These are phyloP conservation scores for Alloascoidea africana DNA, from an alignment of 805 yeast genomes.

Conservation along the genomic window DNA sequence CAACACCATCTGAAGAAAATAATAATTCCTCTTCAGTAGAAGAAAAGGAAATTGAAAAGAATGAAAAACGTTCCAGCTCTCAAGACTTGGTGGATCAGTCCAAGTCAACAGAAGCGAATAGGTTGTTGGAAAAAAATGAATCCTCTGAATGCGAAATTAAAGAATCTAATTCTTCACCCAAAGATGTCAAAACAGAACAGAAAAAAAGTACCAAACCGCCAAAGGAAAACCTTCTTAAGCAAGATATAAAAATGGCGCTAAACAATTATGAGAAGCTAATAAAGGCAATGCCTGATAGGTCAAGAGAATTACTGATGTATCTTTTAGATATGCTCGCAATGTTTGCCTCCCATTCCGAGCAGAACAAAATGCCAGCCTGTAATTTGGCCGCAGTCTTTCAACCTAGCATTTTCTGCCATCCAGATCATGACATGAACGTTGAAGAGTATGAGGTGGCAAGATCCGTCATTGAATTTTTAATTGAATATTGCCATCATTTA, in stretches of 20 bases:
- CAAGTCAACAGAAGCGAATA: not conserved
- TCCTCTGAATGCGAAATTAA: not conserved
- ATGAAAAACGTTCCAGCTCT: not conserved
- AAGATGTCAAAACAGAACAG: too few species aligned
- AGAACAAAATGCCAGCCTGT: conserved; percentile 82
- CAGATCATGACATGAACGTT: conserved; percentile 83
- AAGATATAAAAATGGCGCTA: conserved; percentile 15
- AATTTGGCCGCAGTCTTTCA: conserved; percentile 94
- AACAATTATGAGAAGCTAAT: conserved; percentile 58
- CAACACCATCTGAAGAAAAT: not conserved
- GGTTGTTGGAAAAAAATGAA: not conserved
- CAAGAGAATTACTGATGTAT: conserved; percentile 73
- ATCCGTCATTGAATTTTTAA: conserved; percentile 74
- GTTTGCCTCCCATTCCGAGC: conserved; percentile 63
- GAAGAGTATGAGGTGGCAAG: conserved; percentile 82
- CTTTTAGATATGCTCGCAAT: conserved; percentile 74
- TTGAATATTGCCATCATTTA: conserved; percentile 69
- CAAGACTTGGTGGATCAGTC: conserved; percentile 1
- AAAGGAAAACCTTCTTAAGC: not conserved
- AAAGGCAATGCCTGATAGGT: conserved; percentile 51
- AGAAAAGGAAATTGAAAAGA: not conserved
- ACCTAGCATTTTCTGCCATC: conserved; percentile 93
- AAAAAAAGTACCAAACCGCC: not conserved
- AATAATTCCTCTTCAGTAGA: not conserved
- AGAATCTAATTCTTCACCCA: too few species aligned